Percentiles rank a stretch among this genome's conserved stretches.
Evolutionary conservation across 345 rosid species (phyloP).

Genomic region (Stellera chamaejasme): DNA sequence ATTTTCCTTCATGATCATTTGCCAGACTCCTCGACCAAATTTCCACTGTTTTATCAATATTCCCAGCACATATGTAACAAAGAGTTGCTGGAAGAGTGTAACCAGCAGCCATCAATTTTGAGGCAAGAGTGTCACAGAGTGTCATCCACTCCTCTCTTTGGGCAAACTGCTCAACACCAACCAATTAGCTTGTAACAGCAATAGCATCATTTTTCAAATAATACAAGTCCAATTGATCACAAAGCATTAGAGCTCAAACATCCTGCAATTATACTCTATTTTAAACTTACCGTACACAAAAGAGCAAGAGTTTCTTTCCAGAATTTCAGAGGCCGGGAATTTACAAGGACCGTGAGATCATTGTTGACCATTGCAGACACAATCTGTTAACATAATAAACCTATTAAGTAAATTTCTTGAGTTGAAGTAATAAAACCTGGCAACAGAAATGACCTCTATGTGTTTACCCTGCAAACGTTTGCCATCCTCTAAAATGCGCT

Average conservation of each 20-base stretch:
- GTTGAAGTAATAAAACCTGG: too few relatives aligned
- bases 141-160: slow-evolving; percentile 80
- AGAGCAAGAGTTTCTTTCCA: slow-evolving; percentile 99
- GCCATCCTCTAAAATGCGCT: too few relatives aligned
- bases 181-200: too few relatives aligned
- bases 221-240: too few relatives aligned
- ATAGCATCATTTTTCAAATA: too few relatives aligned
- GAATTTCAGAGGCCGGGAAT: slow-evolving; percentile 66
- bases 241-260: background rate
- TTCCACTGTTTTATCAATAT: slow-evolving; percentile 96
- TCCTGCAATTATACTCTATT: background rate
- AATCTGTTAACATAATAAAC: slow-evolving; percentile 44
- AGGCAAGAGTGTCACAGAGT: slow-evolving; percentile 80
- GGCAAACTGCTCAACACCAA: slow-evolving; percentile 54
- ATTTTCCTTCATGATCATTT: slow-evolving; percentile 53
- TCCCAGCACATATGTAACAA: slow-evolving; percentile 94
- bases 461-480: too few relatives aligned
- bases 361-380: slow-evolving; percentile 95
- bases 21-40: slow-evolving; percentile 39
- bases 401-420: slow-evolving; percentile 4
- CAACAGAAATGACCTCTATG: too few relatives aligned
- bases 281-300: slow-evolving; percentile 72
- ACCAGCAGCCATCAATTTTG: slow-evolving; percentile 69
- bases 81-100: slow-evolving; percentile 87
- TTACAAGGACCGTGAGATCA: slow-evolving; percentile 73